Percentiles rank a stretch among this genome's conserved stretches.
Evolutionary conservation across 139 green algal genomes (phyloP).

Genomic region (Haematococcus lacustris): DNA sequence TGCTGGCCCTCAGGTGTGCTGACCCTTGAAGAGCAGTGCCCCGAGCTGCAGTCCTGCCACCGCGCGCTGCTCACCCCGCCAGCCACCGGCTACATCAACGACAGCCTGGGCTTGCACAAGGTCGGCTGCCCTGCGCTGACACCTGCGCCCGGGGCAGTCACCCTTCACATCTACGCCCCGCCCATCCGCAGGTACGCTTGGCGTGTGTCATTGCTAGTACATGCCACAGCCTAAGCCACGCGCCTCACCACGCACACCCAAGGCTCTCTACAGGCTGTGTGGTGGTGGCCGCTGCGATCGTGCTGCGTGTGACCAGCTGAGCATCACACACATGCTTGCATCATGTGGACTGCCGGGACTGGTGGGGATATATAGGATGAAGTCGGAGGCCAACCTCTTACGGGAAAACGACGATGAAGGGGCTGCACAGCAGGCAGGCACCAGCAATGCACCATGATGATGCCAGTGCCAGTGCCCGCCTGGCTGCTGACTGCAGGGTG

Average conservation of each 20-base stretch:
- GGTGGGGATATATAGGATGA: too few relatives aligned
- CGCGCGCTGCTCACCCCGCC: too few relatives aligned
- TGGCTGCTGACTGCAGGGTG: neutral
- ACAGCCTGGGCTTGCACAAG: neutral
- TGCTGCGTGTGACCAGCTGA: too few relatives aligned
- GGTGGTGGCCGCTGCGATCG: too few relatives aligned
- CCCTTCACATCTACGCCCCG: constrained; percentile 3
- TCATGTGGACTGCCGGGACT: too few relatives aligned
- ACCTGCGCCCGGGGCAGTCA: neutral
- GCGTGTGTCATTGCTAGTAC: neutral
- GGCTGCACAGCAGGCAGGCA: too few relatives aligned
- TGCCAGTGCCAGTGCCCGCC: neutral
- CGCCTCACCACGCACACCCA: neutral
- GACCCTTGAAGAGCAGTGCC: too few relatives aligned
- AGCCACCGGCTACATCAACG: constrained; percentile 7
- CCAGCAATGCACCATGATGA: too few relatives aligned
- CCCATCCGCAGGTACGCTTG: neutral
- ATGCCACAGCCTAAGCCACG: neutral
- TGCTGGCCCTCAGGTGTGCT: too few relatives aligned
- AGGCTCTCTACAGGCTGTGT: neutral
- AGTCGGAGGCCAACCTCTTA: too few relatives aligned
- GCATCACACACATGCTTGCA: neutral
- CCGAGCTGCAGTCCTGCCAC: too few relatives aligned
- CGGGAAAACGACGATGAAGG: neutral
- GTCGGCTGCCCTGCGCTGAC: neutral